Base-by-base conservation (phyloP, 2,329 filamentous ascomycete genomes). In the Mycocentrospora acerina region DNA sequence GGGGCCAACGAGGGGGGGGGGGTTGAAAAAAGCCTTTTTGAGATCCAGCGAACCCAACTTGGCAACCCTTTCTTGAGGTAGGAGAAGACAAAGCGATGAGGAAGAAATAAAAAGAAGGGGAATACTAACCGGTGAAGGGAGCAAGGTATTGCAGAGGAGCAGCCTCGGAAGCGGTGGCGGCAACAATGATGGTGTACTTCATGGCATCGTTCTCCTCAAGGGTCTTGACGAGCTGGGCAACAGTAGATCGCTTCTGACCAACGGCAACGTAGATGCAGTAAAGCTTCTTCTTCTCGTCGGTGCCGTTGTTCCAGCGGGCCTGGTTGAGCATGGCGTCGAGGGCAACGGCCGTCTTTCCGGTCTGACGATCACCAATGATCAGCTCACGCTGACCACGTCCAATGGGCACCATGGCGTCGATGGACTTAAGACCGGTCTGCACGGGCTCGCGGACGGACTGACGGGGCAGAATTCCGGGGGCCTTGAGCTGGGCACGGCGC, bases 341-440 rank as follows among this genome's bases (percentile, higher is more conserved):
- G 67, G 86, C 91, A 71, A 98, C 91, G 67, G 93, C 93, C 70
- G 93, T 98, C 87, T 98, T 98, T 76, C 93, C 93, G 66, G 93
- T 98, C 79, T 98, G 93, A 90, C 93, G 93, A 73, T 98, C 93
- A 81, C 93, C 93, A 76, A 98, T 98, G 75, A 98, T 97, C 83
- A 98, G 80, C 81, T 98, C 93, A 91, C 93, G 93, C 83, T 98
- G 93, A 70, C 93, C 93, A 91, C 93, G 93, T 73, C 93, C 93
- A 66, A 98, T 96, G 67, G 93, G 93, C 64, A 98, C 93, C 93
- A 98, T 97, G 77, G 93, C 90, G 72, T 98, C 93, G 79, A 98
- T 82, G 64, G 89, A 95, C 83, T 98, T 98, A 66, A 97, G 85
- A 81, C 93, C 93, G 72, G 93, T 98, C 85, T 98, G 93, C 60